Conservation (phyloP, 2,329 filamentous ascomycete genomes). For the Phaeosphaeriaceae sp. region DNA sequence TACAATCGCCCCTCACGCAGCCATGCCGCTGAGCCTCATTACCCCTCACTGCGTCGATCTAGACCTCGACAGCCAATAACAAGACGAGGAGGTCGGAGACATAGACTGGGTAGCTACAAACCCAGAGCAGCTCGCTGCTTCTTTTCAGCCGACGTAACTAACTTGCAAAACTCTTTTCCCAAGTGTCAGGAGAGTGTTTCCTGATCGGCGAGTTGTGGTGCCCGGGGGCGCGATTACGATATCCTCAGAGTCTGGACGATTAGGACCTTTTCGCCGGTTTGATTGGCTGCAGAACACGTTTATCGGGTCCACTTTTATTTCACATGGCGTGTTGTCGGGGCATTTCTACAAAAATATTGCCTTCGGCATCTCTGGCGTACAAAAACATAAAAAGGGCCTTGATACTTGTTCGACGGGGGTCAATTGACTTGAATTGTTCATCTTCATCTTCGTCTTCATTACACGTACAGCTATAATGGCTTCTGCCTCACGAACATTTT, state of each 20-base stretch:
- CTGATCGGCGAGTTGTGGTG: slow-evolving; percentile 14
- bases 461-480: slow-evolving; percentile 33
- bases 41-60: slow-evolving; percentile 29
- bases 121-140: neutral
- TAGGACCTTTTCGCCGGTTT: slow-evolving; percentile 2
- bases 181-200: slow-evolving; percentile 3
- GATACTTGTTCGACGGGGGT: neutral
- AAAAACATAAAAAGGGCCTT: slow-evolving; percentile 26
- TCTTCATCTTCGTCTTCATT: no score
- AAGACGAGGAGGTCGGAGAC: slow-evolving; percentile 19
- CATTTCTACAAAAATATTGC: slow-evolving; percentile 27
- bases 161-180: neutral
- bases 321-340: slow-evolving; percentile 15
- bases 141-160: neutral
- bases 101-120: slow-evolving; percentile 17
- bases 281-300: slow-evolving; percentile 21
- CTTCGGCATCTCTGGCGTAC: slow-evolving; percentile 14
- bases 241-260: slow-evolving; percentile 28
- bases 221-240: slow-evolving; percentile 23
- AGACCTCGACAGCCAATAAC: slow-evolving; percentile 24
- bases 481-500: slow-evolving; percentile 42
- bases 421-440: slow-evolving; percentile 26
- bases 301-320: neutral
- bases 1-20: slow-evolving; percentile 2
- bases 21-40: slow-evolving; percentile 25